These are phyloP conservation scores for Arachnomyces sp. DNA, from an alignment of 2,329 filamentous ascomycete species.

Conservation along the genomic window DNA sequence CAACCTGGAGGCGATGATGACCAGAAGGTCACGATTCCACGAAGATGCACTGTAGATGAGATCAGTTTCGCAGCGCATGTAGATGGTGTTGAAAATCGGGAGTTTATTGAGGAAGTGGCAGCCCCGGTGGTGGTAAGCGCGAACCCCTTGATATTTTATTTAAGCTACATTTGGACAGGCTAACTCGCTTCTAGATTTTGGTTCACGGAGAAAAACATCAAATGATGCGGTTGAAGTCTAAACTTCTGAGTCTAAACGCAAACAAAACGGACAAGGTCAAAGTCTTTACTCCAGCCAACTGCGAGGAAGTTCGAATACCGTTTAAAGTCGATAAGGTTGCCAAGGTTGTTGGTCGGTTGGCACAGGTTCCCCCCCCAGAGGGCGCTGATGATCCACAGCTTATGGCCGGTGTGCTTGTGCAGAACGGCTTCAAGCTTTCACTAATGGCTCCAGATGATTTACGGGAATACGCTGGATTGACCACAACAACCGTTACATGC, in stretches of 20 bases:
- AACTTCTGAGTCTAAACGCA: constrained; percentile 83
- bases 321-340: constrained; percentile 93
- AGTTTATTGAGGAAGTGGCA: constrained; percentile 90
- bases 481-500: constrained; percentile 88
- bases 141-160: neutral
- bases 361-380: constrained; percentile 58
- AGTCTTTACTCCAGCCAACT: constrained; percentile 88
- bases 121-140: constrained; percentile 81
- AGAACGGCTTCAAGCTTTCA: constrained; percentile 95
- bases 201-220: constrained; percentile 97
- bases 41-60: constrained; percentile 87
- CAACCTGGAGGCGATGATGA: constrained; percentile 56
- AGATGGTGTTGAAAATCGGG: constrained; percentile 87
- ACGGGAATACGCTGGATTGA: constrained; percentile 91
- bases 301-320: constrained; percentile 87
- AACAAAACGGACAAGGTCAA: constrained; percentile 75
- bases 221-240: constrained; percentile 94
- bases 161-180: neutral
- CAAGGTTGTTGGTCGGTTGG: constrained; percentile 91
- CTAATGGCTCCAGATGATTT: constrained; percentile 96
- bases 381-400: constrained; percentile 46
- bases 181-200: constrained; percentile 57
- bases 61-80: constrained; percentile 95
- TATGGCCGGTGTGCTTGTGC: constrained; percentile 83
- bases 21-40: constrained; percentile 86